These are phyloP conservation scores for Talaromyces sp. DNA, from an alignment of 2,329 filamentous ascomycete species.

Conservation along the genomic window DNA sequence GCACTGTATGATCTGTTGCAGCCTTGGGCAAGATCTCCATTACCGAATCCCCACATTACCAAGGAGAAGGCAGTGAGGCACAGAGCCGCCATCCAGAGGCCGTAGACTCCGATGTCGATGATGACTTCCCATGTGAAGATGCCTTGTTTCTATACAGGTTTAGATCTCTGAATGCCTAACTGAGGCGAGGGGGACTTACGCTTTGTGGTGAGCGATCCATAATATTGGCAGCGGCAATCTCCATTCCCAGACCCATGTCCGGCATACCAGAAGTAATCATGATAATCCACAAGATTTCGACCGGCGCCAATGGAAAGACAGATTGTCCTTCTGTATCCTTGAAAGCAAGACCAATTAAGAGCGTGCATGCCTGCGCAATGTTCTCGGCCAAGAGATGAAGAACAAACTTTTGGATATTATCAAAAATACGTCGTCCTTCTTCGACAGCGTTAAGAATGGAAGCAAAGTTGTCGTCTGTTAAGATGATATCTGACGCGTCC, in stretches of 20 bases:
- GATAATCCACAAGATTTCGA: slow-evolving; percentile 89
- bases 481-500: slow-evolving; percentile 59
- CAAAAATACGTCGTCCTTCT: slow-evolving; percentile 79
- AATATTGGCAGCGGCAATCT: slow-evolving; percentile 68
- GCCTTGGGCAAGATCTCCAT: slow-evolving; percentile 48
- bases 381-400: slow-evolving; percentile 75
- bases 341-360: slow-evolving; percentile 76
- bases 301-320: slow-evolving; percentile 77
- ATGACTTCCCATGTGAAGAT: slow-evolving; percentile 42
- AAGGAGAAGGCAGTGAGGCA: slow-evolving; percentile 38
- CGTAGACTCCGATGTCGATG: slow-evolving; percentile 41
- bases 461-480: slow-evolving; percentile 82
- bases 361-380: slow-evolving; percentile 74
- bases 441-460: slow-evolving; percentile 80
- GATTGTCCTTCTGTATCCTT: slow-evolving; percentile 67
- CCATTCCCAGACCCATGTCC: slow-evolving; percentile 79
- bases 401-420: slow-evolving; percentile 87
- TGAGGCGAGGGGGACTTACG: slow-evolving; percentile 46
- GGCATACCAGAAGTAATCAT: slow-evolving; percentile 83
- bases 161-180: slow-evolving; percentile 51
- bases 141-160: slow-evolving; percentile 51
- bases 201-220: slow-evolving; percentile 79
- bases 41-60: slow-evolving; percentile 36
- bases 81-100: slow-evolving; percentile 46
- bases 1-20: slow-evolving; percentile 52